These are phyloP conservation scores for Saccharomycopsis lassenensis DNA, from an alignment of 805 yeast genomes.

Conservation along the genomic window DNA sequence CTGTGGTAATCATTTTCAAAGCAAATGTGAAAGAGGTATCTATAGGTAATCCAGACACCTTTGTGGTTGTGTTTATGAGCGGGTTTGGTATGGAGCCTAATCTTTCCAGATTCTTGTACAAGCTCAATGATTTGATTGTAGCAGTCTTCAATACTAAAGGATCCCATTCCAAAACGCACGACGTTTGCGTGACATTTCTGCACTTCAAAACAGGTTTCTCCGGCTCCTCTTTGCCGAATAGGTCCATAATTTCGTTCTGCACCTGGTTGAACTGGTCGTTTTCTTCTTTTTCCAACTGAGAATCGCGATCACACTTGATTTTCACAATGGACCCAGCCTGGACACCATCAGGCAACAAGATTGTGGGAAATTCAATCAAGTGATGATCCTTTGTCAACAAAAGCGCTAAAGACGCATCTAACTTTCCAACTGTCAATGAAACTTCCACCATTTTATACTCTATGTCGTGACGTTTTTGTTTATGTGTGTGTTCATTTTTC, in stretches of 20 bases:
- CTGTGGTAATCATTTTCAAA: constrained; percentile 73
- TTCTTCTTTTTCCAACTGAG: constrained; percentile 52
- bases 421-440: constrained; percentile 86
- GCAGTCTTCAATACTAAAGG: constrained; percentile 75
- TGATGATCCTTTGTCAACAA: constrained; percentile 87
- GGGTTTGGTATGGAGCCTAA: constrained; percentile 82
- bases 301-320: constrained; percentile 72
- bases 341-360: constrained; percentile 80
- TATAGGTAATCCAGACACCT: constrained; percentile 82
- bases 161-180: constrained; percentile 94
- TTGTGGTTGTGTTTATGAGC: constrained; percentile 63
- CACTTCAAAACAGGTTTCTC: constrained; percentile 54
- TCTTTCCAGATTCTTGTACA: constrained; percentile 65
- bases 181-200: constrained; percentile 83
- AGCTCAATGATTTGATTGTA: constrained; percentile 57
- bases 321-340: constrained; percentile 87
- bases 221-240: constrained; percentile 70
- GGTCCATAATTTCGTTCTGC: constrained; percentile 62
- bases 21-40: constrained; percentile 75
- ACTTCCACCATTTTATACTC: constrained; percentile 74
- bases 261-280: constrained; percentile 44
- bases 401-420: constrained; percentile 90
- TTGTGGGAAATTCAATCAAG: constrained; percentile 92
- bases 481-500: too few species aligned
- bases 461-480: too few species aligned